Conservation (phyloP, 768 basidiomycete genomes). For the Pisolithus sp. region DNA sequence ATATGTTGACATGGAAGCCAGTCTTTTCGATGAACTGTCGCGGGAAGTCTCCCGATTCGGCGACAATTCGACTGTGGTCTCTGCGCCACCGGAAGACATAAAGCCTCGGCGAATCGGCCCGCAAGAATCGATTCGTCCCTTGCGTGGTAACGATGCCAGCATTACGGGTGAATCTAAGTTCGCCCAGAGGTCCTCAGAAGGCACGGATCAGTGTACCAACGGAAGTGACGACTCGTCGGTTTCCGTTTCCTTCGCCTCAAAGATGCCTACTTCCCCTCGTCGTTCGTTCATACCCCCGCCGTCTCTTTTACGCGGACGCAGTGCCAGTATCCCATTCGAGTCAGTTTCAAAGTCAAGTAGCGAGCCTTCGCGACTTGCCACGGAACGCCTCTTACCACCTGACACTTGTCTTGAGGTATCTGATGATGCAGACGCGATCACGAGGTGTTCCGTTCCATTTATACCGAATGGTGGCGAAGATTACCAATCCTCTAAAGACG, state of each 20-base stretch:
- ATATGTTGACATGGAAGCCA: constrained; percentile 18
- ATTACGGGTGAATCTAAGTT: constrained; percentile 2
- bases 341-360: constrained; percentile 3
- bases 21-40: constrained; percentile 13
- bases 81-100: neutral
- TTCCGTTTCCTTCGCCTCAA: constrained; percentile 10
- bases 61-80: constrained; percentile 7
- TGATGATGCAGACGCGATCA: constrained; percentile 1
- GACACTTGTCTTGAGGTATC: neutral
- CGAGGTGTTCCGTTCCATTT: neutral
- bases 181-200: constrained; percentile 1
- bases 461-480: neutral
- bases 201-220: constrained; percentile 7
- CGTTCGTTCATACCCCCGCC: constrained; percentile 12
- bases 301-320: constrained; percentile 11
- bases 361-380: neutral
- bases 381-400: constrained; percentile 3
- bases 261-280: constrained; percentile 15
- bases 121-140: constrained; percentile 20
- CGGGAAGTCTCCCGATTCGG: constrained; percentile 15
- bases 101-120: constrained; percentile 13
- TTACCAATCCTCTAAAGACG: constrained; percentile 6
- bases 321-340: constrained; percentile 8
- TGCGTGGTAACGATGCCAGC: constrained; percentile 4
- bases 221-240: constrained; percentile 3